Conservation (phyloP, 148 eudicot species). For the Drosera capensis region DNA sequence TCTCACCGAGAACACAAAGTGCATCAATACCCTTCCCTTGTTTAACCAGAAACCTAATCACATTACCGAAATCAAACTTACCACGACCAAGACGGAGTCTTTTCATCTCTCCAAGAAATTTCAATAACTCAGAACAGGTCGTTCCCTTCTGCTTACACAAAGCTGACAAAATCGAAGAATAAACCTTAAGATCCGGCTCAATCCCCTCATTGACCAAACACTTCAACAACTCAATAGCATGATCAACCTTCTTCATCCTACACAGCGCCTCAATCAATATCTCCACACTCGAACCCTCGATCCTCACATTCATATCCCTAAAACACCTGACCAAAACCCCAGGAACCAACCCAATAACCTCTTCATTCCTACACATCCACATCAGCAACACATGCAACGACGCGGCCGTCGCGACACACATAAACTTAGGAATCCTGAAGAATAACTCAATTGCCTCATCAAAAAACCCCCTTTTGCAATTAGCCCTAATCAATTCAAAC, state of each 20-base stretch:
- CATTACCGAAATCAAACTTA: constrained; percentile 30
- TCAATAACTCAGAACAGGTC: constrained; percentile 16
- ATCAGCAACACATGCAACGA: constrained; percentile 35
- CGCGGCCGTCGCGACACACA: constrained; percentile 37
- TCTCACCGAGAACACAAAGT: constrained; percentile 21
- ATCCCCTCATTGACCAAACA: constrained; percentile 29
- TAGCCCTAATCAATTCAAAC: constrained; percentile 44
- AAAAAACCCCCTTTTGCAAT: constrained; percentile 19
- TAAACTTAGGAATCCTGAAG: constrained; percentile 33
- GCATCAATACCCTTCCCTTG: constrained; percentile 31
- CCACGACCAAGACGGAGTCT: constrained; percentile 24
- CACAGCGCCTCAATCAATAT: constrained; percentile 43
- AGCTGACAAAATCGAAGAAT: constrained; percentile 27
- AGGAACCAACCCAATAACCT: constrained; percentile 30
- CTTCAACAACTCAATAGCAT: constrained; percentile 31
- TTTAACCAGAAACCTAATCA: constrained; percentile 31
- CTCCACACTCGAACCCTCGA: constrained; percentile 32
- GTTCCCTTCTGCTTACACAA: constrained; percentile 19
- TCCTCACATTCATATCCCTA: constrained; percentile 26
- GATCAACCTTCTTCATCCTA: constrained; percentile 25
- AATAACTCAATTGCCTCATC: constrained; percentile 41
- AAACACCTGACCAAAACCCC: constrained; percentile 30
- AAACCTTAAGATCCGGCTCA: constrained; percentile 17
- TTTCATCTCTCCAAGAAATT: constrained; percentile 26
- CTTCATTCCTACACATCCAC: constrained; percentile 24